These are phyloP conservation scores for Passiflora organensis DNA, from an alignment of 345 rosid genomes.

Conservation along the genomic window DNA sequence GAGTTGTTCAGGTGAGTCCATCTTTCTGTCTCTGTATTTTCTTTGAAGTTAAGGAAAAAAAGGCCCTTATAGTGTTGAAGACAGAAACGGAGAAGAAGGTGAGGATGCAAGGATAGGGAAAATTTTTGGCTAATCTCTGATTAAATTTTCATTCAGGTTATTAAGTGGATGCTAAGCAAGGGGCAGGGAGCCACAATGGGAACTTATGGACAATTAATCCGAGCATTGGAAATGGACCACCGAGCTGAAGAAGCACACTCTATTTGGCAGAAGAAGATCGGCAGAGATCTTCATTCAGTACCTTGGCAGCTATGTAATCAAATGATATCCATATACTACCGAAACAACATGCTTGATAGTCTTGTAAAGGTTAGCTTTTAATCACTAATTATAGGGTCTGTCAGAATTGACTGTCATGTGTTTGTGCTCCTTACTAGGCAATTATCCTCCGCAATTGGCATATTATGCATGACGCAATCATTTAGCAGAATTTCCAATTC, in stretches of 20 bases:
- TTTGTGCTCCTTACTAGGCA: constrained; percentile 1
- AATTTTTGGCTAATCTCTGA: too few species aligned
- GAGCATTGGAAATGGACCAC: constrained; percentile 83
- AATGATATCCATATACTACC: constrained; percentile 72
- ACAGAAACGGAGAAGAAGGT: too few species aligned
- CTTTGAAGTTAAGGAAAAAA: background rate
- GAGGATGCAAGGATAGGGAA: too few species aligned
- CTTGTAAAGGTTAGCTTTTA: constrained; percentile 57
- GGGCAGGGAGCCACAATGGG: constrained; percentile 94
- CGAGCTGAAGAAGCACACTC: constrained; percentile 84
- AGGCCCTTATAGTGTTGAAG: background rate
- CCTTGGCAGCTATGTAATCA: constrained; percentile 77
- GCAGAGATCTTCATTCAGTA: constrained; percentile 76
- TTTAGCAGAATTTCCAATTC: too few species aligned
- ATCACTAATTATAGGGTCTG: background rate
- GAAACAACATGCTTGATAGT: constrained; percentile 74
- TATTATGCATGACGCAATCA: background rate
- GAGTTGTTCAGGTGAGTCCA: constrained; percentile 65
- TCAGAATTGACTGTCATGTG: background rate
- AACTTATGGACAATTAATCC: constrained; percentile 60
- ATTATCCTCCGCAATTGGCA: background rate
- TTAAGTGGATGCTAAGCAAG: constrained; percentile 98
- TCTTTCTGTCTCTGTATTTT: constrained; percentile 9
- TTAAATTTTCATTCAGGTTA: constrained; percentile 44
- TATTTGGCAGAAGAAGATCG: constrained; percentile 74